Evolutionary conservation across 1,284 basidiomycete genomes (phyloP).

Genomic region (Ustilago loliicola): DNA sequence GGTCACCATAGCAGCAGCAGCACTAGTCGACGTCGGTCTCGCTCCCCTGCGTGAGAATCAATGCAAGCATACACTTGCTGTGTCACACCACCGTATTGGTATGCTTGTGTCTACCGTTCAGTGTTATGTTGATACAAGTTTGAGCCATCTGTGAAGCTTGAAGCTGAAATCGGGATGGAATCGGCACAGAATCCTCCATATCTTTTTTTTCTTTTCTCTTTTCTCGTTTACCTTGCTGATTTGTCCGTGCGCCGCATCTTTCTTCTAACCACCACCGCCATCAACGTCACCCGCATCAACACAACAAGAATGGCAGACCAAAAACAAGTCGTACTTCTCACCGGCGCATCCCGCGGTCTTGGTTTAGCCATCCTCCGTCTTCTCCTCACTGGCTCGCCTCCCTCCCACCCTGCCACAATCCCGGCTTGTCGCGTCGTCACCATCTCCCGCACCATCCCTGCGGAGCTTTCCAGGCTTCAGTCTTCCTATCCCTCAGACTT

Average conservation of each 20-base stretch:
- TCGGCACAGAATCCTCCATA: background rate
- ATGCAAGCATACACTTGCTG: background rate
- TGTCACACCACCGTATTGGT: background rate
- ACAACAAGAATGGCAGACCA: conserved; percentile 19
- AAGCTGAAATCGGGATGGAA: too few relatives aligned
- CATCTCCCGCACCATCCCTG: conserved; percentile 79
- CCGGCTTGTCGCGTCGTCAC: conserved; percentile 77
- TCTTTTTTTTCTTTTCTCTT: background rate
- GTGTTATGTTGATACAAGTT: background rate
- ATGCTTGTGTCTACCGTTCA: background rate
- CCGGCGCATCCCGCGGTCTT: conserved; percentile 75
- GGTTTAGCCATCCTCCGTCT: conserved; percentile 80
- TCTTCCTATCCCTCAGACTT: conserved; percentile 60
- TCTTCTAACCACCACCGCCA: background rate
- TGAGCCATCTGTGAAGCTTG: too few relatives aligned
- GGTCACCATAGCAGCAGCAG: conserved; percentile 3
- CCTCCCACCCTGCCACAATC: conserved; percentile 22
- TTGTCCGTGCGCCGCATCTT: background rate
- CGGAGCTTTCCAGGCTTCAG: conserved; percentile 76
- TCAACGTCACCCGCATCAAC: conserved; percentile 4
- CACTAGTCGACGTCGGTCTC: conserved; percentile 17
- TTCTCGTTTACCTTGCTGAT: too few relatives aligned
- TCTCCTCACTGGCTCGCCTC: conserved; percentile 73
- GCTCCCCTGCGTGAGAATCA: conserved; percentile 13
- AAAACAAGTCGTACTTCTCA: conserved; percentile 60